Evolutionary conservation across 441 rosid genomes (phyloP).

Genomic region (Adansonia gregorii): DNA sequence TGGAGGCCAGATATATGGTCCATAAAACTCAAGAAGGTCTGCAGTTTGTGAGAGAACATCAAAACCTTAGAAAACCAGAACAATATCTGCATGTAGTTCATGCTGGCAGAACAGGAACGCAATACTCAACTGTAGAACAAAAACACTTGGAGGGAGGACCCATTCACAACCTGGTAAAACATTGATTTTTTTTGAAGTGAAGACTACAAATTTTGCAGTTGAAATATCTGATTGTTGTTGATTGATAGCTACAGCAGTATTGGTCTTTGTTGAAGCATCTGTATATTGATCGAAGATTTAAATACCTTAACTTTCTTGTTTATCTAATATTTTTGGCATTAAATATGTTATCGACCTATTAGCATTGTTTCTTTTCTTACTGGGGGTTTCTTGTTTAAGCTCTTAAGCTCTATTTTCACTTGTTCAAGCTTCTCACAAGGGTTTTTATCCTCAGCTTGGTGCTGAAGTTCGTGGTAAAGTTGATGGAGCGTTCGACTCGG

Average conservation of each 20-base stretch:
- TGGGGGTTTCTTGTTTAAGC: neutral
- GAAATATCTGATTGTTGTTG: neutral
- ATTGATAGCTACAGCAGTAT: neutral
- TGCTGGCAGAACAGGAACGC: slow-evolving; percentile 30
- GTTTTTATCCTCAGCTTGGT: slow-evolving; percentile 47
- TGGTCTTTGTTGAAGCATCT: neutral
- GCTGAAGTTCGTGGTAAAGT: slow-evolving; percentile 70
- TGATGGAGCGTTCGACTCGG: slow-evolving; percentile 73
- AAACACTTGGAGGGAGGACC: slow-evolving; percentile 36
- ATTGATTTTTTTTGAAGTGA: neutral
- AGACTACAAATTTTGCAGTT: neutral
- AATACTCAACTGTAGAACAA: slow-evolving; percentile 27
- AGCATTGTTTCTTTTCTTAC: neutral
- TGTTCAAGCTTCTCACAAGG: neutral
- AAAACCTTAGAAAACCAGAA: slow-evolving; percentile 33
- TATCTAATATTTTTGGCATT: neutral
- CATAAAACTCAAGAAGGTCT: slow-evolving; percentile 31
- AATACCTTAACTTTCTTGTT: neutral
- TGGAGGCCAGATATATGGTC: slow-evolving; percentile 32
- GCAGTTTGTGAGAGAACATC: slow-evolving; percentile 35
- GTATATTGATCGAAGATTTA: neutral
- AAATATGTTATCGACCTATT: neutral
- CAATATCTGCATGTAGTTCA: slow-evolving; percentile 33
- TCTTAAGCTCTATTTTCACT: neutral
- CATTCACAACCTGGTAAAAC: slow-evolving; percentile 47